Conservation (phyloP, 345 rosid genomes). For the Heritiera littoralis region DNA sequence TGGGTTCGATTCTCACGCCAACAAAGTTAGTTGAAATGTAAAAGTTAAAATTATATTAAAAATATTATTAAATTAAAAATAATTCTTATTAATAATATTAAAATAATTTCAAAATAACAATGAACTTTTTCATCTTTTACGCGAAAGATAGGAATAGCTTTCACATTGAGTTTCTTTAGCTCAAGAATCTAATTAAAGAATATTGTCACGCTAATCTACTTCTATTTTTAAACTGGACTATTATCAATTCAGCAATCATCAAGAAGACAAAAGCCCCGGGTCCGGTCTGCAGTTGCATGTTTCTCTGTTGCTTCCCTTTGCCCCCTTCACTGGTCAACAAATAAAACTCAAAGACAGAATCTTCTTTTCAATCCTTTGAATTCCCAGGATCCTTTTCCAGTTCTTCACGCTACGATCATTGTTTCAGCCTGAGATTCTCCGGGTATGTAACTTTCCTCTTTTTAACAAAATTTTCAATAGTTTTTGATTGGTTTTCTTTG, state of each 20-base stretch:
- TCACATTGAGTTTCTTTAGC: constrained; percentile 1
- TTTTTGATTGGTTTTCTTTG: neutral
- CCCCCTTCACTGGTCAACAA: neutral
- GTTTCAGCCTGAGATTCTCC: neutral
- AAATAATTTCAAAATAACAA: too few species aligned
- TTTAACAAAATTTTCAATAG: neutral
- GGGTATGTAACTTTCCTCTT: neutral
- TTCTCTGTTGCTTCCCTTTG: neutral
- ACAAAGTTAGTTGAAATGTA: too few species aligned
- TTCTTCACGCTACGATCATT: constrained; percentile 1
- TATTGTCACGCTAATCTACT: neutral
- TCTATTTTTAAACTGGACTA: neutral
- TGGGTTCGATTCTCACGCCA: too few species aligned
- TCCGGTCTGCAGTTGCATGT: neutral
- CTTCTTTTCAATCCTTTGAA: neutral
- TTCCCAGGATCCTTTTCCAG: neutral
- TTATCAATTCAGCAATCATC: neutral
- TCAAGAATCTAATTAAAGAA: neutral
- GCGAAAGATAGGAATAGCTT: neutral
- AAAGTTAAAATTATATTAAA: too few species aligned
- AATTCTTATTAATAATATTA: too few species aligned
- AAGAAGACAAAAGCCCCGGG: neutral
- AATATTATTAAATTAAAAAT: too few species aligned
- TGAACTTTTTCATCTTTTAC: too few species aligned
- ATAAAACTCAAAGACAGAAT: neutral